phyloP scores from a whole-genome alignment of 257 asterid genomes.

The Solanum pennellii region DNA sequence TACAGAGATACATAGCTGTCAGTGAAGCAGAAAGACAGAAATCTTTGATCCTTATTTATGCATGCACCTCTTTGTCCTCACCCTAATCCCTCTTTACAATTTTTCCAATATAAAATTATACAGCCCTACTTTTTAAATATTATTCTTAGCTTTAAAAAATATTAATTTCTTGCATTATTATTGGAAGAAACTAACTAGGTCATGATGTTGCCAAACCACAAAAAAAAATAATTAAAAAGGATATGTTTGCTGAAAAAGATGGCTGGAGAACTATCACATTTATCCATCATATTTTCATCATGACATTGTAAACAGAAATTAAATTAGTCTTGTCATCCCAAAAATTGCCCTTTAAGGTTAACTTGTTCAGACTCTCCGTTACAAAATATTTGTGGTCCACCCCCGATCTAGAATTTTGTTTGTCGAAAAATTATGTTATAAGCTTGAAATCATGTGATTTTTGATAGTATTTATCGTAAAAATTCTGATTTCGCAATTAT shows the following conservation, averaged over 20 bases:
- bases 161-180: neutral
- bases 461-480: neutral
- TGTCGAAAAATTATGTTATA: neutral
- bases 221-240: neutral
- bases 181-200: neutral
- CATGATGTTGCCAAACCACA: neutral
- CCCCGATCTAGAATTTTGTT: neutral
- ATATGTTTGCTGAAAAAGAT: slow-evolving; percentile 45
- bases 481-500: accelerated
- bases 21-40: slow-evolving; percentile 28
- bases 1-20: slow-evolving; percentile 58
- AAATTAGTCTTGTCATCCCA: neutral
- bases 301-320: neutral
- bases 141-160: neutral
- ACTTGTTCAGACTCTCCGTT: neutral
- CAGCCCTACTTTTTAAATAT: neutral
- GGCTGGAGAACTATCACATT: slow-evolving; percentile 74
- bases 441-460: neutral
- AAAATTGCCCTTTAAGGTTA: slow-evolving; percentile 13
- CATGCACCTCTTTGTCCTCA: slow-evolving; percentile 30
- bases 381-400: neutral
- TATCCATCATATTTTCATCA: neutral
- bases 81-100: neutral
- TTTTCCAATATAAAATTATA: neutral
- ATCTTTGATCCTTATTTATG: slow-evolving; percentile 31